Conservation (phyloP, 169 alveolate species). For the Plasmodium knowlesi region DNA sequence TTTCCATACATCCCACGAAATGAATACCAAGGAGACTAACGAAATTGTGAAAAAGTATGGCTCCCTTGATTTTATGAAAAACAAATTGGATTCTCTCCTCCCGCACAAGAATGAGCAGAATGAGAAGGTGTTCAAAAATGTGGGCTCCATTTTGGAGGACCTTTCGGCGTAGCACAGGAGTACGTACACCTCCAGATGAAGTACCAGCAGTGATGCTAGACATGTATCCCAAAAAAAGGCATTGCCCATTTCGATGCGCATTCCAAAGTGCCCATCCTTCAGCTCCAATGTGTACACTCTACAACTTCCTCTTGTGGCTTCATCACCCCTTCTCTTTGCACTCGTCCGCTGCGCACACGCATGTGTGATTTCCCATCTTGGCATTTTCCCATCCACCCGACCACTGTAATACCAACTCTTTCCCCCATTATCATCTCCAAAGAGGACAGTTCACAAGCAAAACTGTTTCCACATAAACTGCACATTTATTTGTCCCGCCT, state of each 20-base stretch:
- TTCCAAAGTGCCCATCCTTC: background rate
- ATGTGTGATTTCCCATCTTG: background rate
- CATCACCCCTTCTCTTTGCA: background rate
- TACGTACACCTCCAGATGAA: background rate
- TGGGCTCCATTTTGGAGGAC: slow-evolving; percentile 30
- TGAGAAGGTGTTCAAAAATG: slow-evolving; percentile 36
- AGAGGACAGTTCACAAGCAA: background rate
- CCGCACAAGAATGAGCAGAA: slow-evolving; percentile 41
- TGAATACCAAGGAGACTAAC: slow-evolving; percentile 22
- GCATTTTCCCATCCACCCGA: background rate
- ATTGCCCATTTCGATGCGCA: background rate
- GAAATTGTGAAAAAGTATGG: slow-evolving; percentile 40
- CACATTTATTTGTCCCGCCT: background rate
- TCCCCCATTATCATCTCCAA: background rate
- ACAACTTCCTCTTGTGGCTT: background rate
- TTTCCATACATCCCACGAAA: slow-evolving; percentile 37
- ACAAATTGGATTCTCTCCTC: slow-evolving; percentile 12
- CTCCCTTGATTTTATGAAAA: slow-evolving; percentile 8
- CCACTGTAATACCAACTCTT: background rate
- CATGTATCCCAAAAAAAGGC: background rate
- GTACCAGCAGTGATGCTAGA: background rate
- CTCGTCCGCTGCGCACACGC: background rate
- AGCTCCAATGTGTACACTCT: background rate
- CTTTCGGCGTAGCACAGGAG: background rate
- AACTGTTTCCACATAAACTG: background rate